Percentiles rank a stretch among this genome's conserved stretches.
phyloP scores from a whole-genome alignment of 352 stramenopile species.

The Pythium apleroticum region DNA sequence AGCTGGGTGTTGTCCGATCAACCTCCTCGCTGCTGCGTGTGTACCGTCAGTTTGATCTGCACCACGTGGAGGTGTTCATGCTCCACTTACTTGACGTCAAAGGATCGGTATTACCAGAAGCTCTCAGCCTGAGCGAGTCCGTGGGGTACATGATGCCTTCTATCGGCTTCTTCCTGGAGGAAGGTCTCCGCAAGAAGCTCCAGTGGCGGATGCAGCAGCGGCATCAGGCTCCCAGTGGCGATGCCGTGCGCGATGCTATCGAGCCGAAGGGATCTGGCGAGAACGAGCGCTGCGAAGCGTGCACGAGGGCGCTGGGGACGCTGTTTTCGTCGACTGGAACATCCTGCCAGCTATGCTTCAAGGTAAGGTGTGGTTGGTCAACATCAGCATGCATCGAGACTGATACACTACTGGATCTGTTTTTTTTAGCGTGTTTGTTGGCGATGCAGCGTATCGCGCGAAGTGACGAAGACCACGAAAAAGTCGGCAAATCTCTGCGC shows the following conservation, averaged over 20 bases:
- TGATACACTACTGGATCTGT: too few relatives aligned
- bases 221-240: slow-evolving; percentile 5
- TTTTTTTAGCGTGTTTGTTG: too few relatives aligned
- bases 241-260: slow-evolving; percentile 13
- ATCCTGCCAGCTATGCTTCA: slow-evolving; percentile 14
- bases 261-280: slow-evolving; percentile 12
- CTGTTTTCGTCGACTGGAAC: slow-evolving; percentile 7
- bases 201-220: slow-evolving; percentile 30
- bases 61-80: slow-evolving; percentile 50
- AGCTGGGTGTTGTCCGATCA: slow-evolving; percentile 39
- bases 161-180: slow-evolving; percentile 12
- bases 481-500: too few relatives aligned
- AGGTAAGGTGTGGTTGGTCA: too few relatives aligned
- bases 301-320: slow-evolving; percentile 4
- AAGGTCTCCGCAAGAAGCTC: slow-evolving; percentile 52
- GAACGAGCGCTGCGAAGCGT: slow-evolving; percentile 12
- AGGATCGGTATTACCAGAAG: slow-evolving; percentile 8
- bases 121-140: slow-evolving; percentile 29
- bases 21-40: slow-evolving; percentile 37
- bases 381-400: too few relatives aligned
- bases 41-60: slow-evolving; percentile 42
- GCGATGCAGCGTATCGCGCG: too few relatives aligned
- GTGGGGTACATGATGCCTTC: slow-evolving; percentile 24
- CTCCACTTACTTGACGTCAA: slow-evolving; percentile 34
- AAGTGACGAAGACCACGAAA: too few relatives aligned